Conservation (phyloP, 2,329 filamentous ascomycete species). For the Chaetomiaceae sp. region DNA sequence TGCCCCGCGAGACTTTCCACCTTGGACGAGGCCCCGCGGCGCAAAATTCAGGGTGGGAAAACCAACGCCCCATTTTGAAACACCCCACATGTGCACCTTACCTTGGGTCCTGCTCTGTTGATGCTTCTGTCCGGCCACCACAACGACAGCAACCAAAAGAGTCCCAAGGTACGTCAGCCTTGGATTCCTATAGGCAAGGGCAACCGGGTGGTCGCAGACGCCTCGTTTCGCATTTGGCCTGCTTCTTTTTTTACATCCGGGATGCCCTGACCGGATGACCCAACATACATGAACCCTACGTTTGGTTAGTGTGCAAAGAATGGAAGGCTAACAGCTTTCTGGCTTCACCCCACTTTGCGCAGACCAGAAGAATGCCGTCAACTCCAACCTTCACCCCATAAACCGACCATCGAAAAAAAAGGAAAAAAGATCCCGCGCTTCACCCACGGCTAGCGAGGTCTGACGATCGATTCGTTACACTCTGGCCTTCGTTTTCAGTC, state of each 20-base stretch:
- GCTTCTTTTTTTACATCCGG: background rate
- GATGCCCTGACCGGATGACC: background rate
- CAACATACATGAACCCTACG: no score
- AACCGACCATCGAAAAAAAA: background rate
- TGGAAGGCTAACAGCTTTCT: slow-evolving; percentile 19
- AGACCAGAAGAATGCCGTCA: slow-evolving; percentile 17
- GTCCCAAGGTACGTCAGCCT: slow-evolving; percentile 10
- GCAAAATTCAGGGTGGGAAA: slow-evolving; percentile 16
- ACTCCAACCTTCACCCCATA: slow-evolving; percentile 4
- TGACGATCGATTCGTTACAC: background rate
- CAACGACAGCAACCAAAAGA: background rate
- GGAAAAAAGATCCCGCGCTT: no score
- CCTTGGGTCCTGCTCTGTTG: background rate
- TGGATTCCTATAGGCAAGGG: background rate
- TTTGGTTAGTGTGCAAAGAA: no score
- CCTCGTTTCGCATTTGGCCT: slow-evolving; percentile 9
- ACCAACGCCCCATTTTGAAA: slow-evolving; percentile 18
- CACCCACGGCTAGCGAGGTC: background rate
- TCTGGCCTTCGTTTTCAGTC: background rate
- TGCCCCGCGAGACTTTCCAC: background rate
- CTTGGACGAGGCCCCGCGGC: background rate
- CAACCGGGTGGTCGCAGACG: slow-evolving; percentile 1
- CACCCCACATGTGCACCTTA: slow-evolving; percentile 12
- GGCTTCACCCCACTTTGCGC: slow-evolving; percentile 20
- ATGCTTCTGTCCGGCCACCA: background rate